These are phyloP conservation scores for Lichtheimia corymbifera DNA, from an alignment of 371 early-diverging fungal genomes.

Conservation along the genomic window DNA sequence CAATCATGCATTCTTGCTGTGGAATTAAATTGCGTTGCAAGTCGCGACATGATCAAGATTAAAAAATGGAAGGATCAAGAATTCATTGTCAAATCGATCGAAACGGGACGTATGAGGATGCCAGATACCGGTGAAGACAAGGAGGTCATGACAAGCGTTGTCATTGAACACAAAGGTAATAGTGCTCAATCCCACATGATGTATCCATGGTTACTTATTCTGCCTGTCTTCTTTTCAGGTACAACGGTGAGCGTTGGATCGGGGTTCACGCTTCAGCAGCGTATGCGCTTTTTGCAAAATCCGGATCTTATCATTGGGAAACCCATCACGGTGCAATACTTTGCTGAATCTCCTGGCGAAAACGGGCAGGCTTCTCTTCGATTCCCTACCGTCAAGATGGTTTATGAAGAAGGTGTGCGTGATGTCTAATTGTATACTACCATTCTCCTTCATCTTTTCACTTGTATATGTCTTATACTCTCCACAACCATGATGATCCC, in stretches of 20 bases:
- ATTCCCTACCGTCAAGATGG: conserved; percentile 61
- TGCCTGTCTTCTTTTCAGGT: conserved; percentile 4
- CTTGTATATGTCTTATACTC: no score
- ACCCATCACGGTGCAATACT: conserved; percentile 58
- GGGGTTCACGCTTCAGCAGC: conserved; percentile 50
- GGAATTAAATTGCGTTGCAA: conserved; percentile 15
- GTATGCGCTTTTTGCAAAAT: conserved; percentile 42
- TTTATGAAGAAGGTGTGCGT: conserved; percentile 44
- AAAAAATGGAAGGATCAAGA: conserved; percentile 65
- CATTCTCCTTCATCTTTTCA: not conserved
- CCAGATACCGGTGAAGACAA: conserved; percentile 45
- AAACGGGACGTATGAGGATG: conserved; percentile 53
- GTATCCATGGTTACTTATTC: not conserved
- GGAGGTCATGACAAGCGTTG: conserved; percentile 44
- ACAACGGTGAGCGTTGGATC: conserved; percentile 59
- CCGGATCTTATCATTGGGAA: conserved; percentile 55
- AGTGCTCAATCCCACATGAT: not conserved
- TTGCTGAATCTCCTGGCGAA: conserved; percentile 47
- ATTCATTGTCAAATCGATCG: conserved; percentile 50
- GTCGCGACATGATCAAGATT: conserved; percentile 55
- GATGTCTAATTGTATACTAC: conserved; percentile 6
- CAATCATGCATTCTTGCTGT: no score
- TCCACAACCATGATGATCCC: no score
- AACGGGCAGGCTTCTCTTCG: conserved; percentile 42
- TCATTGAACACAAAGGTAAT: conserved; percentile 51